Percentiles rank a stretch among this genome's conserved stretches.
Conservation (phyloP, 2,329 filamentous ascomycete species). For the Pyricularia sp. region DNA sequence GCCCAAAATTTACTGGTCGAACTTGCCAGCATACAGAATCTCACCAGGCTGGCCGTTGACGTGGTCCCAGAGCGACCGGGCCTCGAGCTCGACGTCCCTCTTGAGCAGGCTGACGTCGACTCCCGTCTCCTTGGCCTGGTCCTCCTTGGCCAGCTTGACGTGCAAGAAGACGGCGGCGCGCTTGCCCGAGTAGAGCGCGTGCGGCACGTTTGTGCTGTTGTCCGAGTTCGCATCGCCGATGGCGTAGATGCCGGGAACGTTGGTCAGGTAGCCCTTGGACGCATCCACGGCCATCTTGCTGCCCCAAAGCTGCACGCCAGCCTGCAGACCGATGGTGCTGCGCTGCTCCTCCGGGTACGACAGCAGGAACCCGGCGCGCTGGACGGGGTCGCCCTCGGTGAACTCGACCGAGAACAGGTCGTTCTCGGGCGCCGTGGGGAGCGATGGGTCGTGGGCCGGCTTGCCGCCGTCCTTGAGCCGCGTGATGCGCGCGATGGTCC, state of each 20-base stretch:
- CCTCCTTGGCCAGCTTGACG: slow-evolving; percentile 6
- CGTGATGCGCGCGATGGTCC: slow-evolving; percentile 34
- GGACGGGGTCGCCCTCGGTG: slow-evolving; percentile 25
- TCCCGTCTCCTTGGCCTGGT: slow-evolving; percentile 27
- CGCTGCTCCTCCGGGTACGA: slow-evolving; percentile 33
- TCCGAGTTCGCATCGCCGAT: slow-evolving; percentile 48
- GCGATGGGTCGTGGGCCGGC: slow-evolving; percentile 23
- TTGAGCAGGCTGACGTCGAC: slow-evolving; percentile 14
- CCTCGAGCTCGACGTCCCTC: slow-evolving; percentile 20
- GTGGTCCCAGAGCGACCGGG: slow-evolving; percentile 29
- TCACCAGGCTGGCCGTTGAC: slow-evolving; percentile 30
- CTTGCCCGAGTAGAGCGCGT: slow-evolving; percentile 48
- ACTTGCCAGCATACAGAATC: slow-evolving; percentile 32
- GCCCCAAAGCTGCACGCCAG: slow-evolving; percentile 32
- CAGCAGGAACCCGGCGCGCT: slow-evolving; percentile 38
- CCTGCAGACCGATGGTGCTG: slow-evolving; percentile 30
- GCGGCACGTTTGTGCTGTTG: slow-evolving; percentile 46
- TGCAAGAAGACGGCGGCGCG: slow-evolving; percentile 42
- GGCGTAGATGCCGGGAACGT: slow-evolving; percentile 39
- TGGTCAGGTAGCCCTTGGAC: slow-evolving; percentile 26
- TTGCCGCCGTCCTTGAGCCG: slow-evolving; percentile 28
- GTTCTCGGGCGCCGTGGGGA: slow-evolving; percentile 31
- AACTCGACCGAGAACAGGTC: slow-evolving; percentile 45
- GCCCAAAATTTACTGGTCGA: slow-evolving; percentile 10
- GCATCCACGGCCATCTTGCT: slow-evolving; percentile 29